Conservation (phyloP, 2,329 filamentous ascomycete genomes). For the Knoxdaviesia capensis region DNA sequence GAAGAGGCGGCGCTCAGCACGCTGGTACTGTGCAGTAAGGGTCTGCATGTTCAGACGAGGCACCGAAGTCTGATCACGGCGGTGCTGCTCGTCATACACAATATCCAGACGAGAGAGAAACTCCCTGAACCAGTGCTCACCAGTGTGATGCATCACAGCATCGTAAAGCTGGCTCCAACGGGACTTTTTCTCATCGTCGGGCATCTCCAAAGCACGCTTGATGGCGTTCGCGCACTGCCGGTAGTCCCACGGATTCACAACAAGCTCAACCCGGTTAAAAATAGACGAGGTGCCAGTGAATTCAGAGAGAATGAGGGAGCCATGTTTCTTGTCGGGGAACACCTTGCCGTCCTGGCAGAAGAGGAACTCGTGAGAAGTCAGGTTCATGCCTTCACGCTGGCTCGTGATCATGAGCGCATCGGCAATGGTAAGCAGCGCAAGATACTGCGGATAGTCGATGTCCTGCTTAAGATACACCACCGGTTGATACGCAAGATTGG, state of each 20-base stretch:
- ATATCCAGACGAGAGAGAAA: slow-evolving; percentile 51
- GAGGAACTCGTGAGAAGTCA: slow-evolving; percentile 86
- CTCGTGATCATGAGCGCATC: slow-evolving; percentile 90
- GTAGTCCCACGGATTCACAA: slow-evolving; percentile 94
- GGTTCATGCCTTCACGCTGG: slow-evolving; percentile 90
- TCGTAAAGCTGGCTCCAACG: slow-evolving; percentile 58
- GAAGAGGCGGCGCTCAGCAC: slow-evolving; percentile 52
- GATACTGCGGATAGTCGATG: slow-evolving; percentile 77
- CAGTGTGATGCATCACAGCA: slow-evolving; percentile 63
- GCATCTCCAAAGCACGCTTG: slow-evolving; percentile 65
- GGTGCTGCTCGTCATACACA: slow-evolving; percentile 68
- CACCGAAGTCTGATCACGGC: slow-evolving; percentile 67
- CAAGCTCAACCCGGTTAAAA: slow-evolving; percentile 60
- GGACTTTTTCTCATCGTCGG: slow-evolving; percentile 46
- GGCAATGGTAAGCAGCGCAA: slow-evolving; percentile 77
- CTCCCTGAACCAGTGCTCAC: slow-evolving; percentile 66
- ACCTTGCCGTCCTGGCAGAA: slow-evolving; percentile 75
- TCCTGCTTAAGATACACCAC: slow-evolving; percentile 90
- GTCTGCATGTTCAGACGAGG: slow-evolving; percentile 57
- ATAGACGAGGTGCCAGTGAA: slow-evolving; percentile 84
- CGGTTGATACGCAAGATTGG: slow-evolving; percentile 78
- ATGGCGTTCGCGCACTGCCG: slow-evolving; percentile 73
- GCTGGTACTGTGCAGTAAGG: slow-evolving; percentile 45
- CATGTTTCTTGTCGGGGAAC: slow-evolving; percentile 53
- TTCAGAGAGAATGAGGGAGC: slow-evolving; percentile 79